Conservation (phyloP, 345 rosid species). For the Carallia pectinifolia region DNA sequence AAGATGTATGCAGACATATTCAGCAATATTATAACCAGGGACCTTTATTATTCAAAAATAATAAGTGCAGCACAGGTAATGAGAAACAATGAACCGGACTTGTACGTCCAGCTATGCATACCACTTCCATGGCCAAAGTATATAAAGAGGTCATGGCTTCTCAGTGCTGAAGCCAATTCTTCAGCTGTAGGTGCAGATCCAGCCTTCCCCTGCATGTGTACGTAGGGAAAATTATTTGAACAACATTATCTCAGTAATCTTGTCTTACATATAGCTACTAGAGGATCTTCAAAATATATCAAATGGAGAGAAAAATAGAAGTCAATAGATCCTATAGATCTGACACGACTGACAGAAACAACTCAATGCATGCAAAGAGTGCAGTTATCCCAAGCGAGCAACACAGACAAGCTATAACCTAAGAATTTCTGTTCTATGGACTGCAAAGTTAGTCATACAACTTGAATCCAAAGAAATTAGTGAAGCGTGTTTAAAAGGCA, state of each 20-base stretch:
- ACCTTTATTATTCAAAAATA: constrained; percentile 7
- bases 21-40: constrained; percentile 14
- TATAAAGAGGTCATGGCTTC: constrained; percentile 78
- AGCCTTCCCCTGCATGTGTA: constrained; percentile 66
- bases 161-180: constrained; percentile 69
- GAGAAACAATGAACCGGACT: not conserved
- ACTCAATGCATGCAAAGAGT: too few species aligned
- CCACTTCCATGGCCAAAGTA: constrained; percentile 98
- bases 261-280: not conserved
- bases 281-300: not conserved
- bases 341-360: too few species aligned
- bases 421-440: too few species aligned
- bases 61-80: not conserved
- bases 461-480: too few species aligned
- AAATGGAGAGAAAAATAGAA: too few species aligned
- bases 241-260: not conserved
- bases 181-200: constrained; percentile 67
- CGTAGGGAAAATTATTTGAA: not conserved
- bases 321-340: too few species aligned
- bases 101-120: constrained; percentile 29
- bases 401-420: too few species aligned
- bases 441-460: too few species aligned
- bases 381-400: too few species aligned
- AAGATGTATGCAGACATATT: constrained; percentile 3
- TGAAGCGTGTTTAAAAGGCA: too few species aligned